Base-by-base conservation (phyloP, 148 eudicot genomes). In the Rhododendron williamsianum region DNA sequence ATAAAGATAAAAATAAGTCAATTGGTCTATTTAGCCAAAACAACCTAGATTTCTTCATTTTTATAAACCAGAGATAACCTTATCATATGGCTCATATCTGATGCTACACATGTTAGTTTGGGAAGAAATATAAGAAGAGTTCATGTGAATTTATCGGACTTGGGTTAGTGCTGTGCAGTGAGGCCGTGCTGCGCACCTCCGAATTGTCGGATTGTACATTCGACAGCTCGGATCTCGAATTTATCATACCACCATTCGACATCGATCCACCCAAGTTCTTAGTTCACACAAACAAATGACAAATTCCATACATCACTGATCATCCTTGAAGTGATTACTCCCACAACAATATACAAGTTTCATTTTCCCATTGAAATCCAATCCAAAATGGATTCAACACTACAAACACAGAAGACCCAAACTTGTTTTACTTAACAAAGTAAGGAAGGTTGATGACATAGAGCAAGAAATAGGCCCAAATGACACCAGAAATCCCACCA, bases 401-500 rank as follows among this genome's bases (percentile, higher is more conserved):
- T 65, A 9, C 54, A 46, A 16, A 27, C 27, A 54, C 41, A 78
- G 9, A 76, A 76, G n/a, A 16, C 21, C 38, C 19, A 46, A 82
- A 38, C 43, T 18, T 4, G 54, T 79, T 85, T 41, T 86, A 95
- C 93, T 97, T 97, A 81, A 97, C 87, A 71, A 80, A 95, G 99
- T 97, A 97, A 88, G 99, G 99, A 85, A 97, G 95, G 94, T 97
- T 76, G 72, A 95, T 92, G 74, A 91, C 98, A 86, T 95, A 96
- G 84, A 96, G 93, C 21, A 95, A 90, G 84, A 94, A 95, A 89
- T 94, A 95, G 84, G 98, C 99, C 99, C 99, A 97, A 60, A 60
- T 88, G 46, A 97, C 99, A 74, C 98, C 98, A 43, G 99, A 97
- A 77, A 97, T 84, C 4, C 98, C 99, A 16, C 99, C 99, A 38